Evolutionary conservation across 179 eudicot species (phyloP).

Genomic region (Spergularia azorica): DNA sequence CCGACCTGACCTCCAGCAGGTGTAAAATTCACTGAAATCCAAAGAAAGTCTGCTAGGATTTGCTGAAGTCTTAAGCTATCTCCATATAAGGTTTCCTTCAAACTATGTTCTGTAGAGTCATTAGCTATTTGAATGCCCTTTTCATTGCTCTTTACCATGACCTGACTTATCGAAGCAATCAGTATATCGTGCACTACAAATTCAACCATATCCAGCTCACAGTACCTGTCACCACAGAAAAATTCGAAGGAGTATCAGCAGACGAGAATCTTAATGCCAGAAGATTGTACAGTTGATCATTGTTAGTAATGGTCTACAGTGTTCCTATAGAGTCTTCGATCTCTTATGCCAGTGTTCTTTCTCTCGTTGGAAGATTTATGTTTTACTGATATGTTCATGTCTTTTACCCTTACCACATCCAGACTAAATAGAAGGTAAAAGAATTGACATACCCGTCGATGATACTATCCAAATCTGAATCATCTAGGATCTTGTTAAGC

Average conservation of each 20-base stretch:
- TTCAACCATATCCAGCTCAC: slow-evolving; percentile 89
- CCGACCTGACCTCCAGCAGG: slow-evolving; percentile 75
- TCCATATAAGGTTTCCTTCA: slow-evolving; percentile 68
- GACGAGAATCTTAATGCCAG: background rate
- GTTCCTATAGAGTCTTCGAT: too few relatives aligned
- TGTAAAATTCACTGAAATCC: slow-evolving; percentile 62
- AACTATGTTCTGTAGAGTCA: slow-evolving; percentile 39
- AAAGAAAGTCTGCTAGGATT: slow-evolving; percentile 79
- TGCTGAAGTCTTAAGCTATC: slow-evolving; percentile 91
- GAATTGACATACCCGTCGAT: slow-evolving; percentile 69
- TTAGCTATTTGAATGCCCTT: slow-evolving; percentile 67
- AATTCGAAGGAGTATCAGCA: background rate
- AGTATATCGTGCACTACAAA: slow-evolving; percentile 70
- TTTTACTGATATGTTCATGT: background rate
- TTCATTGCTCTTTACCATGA: slow-evolving; percentile 67
- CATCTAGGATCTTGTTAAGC: slow-evolving; percentile 83
- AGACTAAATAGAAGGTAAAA: background rate
- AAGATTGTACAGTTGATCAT: background rate
- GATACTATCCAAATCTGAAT: slow-evolving; percentile 82
- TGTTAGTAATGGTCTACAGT: too few relatives aligned
- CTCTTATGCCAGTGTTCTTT: too few relatives aligned
- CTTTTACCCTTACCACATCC: background rate
- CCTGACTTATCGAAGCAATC: slow-evolving; percentile 82
- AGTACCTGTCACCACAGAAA: slow-evolving; percentile 45
- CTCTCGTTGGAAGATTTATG: background rate